Evolutionary conservation across 2,329 filamentous ascomycete genomes (phyloP).

Genomic region (Oidium heveae): DNA sequence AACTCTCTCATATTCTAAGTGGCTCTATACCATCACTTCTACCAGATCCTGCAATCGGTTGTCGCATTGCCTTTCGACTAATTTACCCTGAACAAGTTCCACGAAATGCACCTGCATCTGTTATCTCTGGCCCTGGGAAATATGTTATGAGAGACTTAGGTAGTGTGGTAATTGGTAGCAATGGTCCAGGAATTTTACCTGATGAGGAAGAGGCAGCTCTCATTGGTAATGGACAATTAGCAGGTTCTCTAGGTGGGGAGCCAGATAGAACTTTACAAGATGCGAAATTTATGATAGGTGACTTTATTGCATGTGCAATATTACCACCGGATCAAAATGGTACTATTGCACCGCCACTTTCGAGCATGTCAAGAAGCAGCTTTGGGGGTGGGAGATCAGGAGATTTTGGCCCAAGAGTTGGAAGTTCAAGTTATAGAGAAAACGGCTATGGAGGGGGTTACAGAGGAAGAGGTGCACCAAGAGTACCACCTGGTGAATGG

Average conservation of each 20-base stretch:
- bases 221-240: conserved; percentile 11
- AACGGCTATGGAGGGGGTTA: conserved; percentile 14
- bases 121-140: conserved; percentile 22
- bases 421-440: conserved; percentile 15
- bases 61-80: conserved; percentile 65
- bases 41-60: conserved; percentile 51
- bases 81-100: conserved; percentile 63
- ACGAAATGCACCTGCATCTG: conserved; percentile 11
- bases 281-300: conserved; percentile 63
- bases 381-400: conserved; percentile 11
- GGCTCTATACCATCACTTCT: conserved; percentile 42
- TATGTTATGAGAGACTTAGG: conserved; percentile 65
- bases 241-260: conserved; percentile 25
- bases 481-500: conserved; percentile 32
- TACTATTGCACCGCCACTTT: conserved; percentile 38
- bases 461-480: conserved; percentile 15
- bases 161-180: conserved; percentile 49
- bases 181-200: conserved; percentile 18
- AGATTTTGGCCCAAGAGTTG: conserved; percentile 16
- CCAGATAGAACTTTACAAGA: conserved; percentile 51
- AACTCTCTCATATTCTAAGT: conserved; percentile 56
- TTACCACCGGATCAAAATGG: conserved; percentile 52
- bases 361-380: conserved; percentile 19
- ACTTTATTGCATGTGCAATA: conserved; percentile 66
- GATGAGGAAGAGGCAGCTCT: conserved; percentile 16